Evolutionary conservation across 2,329 filamentous ascomycete genomes (phyloP).

Genomic region (Fusarium goolgardi): DNA sequence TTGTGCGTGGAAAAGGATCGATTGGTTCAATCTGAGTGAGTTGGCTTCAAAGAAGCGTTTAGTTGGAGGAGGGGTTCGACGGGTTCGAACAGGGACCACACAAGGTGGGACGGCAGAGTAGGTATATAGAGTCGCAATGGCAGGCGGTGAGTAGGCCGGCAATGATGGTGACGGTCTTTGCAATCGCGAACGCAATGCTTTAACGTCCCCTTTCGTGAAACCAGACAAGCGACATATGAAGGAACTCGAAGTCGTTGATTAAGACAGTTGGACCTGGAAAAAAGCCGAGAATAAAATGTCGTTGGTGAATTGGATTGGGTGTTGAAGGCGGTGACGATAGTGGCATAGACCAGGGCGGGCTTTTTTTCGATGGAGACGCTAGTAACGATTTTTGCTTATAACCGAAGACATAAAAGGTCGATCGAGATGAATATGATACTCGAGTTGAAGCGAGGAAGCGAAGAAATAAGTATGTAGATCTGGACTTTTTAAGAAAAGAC

Average conservation of each 20-base stretch:
- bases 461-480: conserved; percentile 24
- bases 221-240: conserved; percentile 42
- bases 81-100: conserved; percentile 46
- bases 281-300: conserved; percentile 33
- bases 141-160: conserved; percentile 38
- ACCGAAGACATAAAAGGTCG: conserved; percentile 16
- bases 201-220: conserved; percentile 42
- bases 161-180: conserved; percentile 21
- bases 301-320: conserved; percentile 34
- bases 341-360: conserved; percentile 43
- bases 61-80: conserved; percentile 39
- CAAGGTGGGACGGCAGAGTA: conserved; percentile 46
- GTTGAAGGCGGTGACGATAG: conserved; percentile 44
- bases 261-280: conserved; percentile 25
- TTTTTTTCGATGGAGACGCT: conserved; percentile 32
- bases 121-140: conserved; percentile 40
- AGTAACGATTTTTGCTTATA: conserved; percentile 26
- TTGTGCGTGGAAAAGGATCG: conserved; percentile 48
- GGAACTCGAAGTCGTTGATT: conserved; percentile 19
- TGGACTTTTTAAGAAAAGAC: conserved; percentile 32
- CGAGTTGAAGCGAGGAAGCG: conserved; percentile 29
- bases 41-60: conserved; percentile 40
- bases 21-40: conserved; percentile 40
- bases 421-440: conserved; percentile 22
- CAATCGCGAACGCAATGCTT: conserved; percentile 43